Evolutionary conservation across 106 monocot species (phyloP), one percentile per base, ranked within the genome.

Genomic region (Phalaenopsis aphrodite): DNA sequence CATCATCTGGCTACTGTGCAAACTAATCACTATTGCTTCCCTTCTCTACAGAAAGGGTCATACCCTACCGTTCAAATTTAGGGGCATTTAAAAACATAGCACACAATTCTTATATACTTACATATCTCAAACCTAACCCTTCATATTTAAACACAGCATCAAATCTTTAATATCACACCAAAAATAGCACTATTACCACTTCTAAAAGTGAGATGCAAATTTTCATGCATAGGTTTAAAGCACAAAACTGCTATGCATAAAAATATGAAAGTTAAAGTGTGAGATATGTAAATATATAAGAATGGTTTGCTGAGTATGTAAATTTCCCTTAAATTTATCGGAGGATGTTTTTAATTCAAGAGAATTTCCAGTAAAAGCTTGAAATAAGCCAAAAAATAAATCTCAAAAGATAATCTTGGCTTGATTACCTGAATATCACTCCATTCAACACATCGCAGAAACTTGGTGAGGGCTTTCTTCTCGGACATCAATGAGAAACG

Each of bases 401-500:
- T 38, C 67, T 75, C 79, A 78, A 76, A 24, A 6, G 17, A 1
- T 8, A 43, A 43, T 12, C 39, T 69, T 39, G n/a, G 14, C 11
- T 43, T 19, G 43, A 74, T 43, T 48, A 98, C 97, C 94, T 98
- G 97, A 85, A 92, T 77, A 89, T 98, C 97, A 80, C 92, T 98
- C 97, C 97, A 98, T 80, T 98, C 97, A 81, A 98, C 97, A 78
- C 92, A 92, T 39, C 97, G 90, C 23, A 94, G 86, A 82, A 98
- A 98, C 75, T 98, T 98, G 5, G 97, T 98, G 15, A 98, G 88
- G 24, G 97, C 97, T 82, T 87, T 98, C 86, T 98, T 98, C 67
- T 94, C 94, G 83, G 94, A 94, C 94, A 98, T 94, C 68, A 98
- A 87, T 81, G 94, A 94, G 81, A 98, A 98, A 78, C 97, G 92